Percentiles rank a stretch among this genome's conserved stretches.
Evolutionary conservation across 2,329 filamentous ascomycete genomes (phyloP).

Genomic region (Stachybotrys echinatus): DNA sequence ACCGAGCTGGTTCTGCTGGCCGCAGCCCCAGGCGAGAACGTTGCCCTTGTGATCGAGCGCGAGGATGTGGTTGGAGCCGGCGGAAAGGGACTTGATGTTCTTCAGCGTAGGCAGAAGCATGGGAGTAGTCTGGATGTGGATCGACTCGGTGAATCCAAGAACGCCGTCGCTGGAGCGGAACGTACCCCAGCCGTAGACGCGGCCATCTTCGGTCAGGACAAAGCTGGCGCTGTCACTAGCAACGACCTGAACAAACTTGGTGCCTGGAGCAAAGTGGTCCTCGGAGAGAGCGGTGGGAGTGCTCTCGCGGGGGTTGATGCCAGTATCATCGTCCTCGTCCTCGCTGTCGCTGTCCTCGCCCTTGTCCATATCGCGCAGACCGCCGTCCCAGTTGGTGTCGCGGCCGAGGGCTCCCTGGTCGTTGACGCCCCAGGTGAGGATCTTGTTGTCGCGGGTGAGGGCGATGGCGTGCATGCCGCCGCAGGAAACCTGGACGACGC

Average conservation of each 20-base stretch:
- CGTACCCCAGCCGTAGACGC: slow-evolving; percentile 79
- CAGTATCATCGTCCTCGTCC: slow-evolving; percentile 52
- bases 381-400: slow-evolving; percentile 64
- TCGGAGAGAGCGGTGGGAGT: slow-evolving; percentile 59
- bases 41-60: slow-evolving; percentile 60
- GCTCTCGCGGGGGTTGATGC: slow-evolving; percentile 67
- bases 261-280: slow-evolving; percentile 54
- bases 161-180: slow-evolving; percentile 64
- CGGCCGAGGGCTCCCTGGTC: slow-evolving; percentile 77
- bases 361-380: slow-evolving; percentile 51
- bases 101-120: slow-evolving; percentile 56
- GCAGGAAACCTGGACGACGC: slow-evolving; percentile 70
- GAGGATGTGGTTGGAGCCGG: slow-evolving; percentile 67
- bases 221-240: slow-evolving; percentile 74
- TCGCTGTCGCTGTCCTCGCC: slow-evolving; percentile 48
- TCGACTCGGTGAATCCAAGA: slow-evolving; percentile 55
- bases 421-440: slow-evolving; percentile 84
- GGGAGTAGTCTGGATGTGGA: slow-evolving; percentile 45
- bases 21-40: slow-evolving; percentile 67
- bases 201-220: slow-evolving; percentile 67
- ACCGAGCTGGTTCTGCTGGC: slow-evolving; percentile 61
- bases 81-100: slow-evolving; percentile 59
- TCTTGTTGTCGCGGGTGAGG: slow-evolving; percentile 73
- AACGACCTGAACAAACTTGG: slow-evolving; percentile 57
- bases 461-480: slow-evolving; percentile 80